A percentile compares a stretch with the other conserved stretches of the same genome.
These are phyloP conservation scores for Venturia carpophila DNA, from an alignment of 2,329 filamentous ascomycete genomes.

Conservation along the genomic window DNA sequence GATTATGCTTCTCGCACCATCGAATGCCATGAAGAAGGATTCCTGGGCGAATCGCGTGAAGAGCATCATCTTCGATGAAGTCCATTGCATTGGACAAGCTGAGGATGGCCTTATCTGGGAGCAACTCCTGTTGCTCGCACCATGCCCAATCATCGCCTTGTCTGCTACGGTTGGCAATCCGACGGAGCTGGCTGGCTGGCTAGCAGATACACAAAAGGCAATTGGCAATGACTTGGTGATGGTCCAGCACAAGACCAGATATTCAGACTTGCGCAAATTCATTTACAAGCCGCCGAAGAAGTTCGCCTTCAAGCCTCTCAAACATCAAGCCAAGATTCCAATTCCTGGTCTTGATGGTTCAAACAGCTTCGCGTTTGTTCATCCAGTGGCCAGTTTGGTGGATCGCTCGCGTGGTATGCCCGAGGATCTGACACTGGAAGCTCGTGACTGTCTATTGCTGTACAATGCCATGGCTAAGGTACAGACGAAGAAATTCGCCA, in stretches of 20 bases:
- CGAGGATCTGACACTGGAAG: conserved; percentile 60
- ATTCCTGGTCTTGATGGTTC: conserved; percentile 43
- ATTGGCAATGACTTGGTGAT: conserved; percentile 58
- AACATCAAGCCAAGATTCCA: conserved; percentile 27
- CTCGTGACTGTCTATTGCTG: conserved; percentile 59
- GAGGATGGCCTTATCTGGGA: conserved; percentile 75
- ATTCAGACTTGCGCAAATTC: conserved; percentile 73
- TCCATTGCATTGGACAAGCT: conserved; percentile 70
- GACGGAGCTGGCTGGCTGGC: conserved; percentile 60
- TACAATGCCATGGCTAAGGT: conserved; percentile 57
- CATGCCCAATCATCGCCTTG: conserved; percentile 70
- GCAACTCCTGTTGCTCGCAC: conserved; percentile 63
- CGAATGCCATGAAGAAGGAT: conserved; percentile 47
- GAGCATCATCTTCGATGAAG: conserved; percentile 75
- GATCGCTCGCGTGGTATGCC: conserved; percentile 55
- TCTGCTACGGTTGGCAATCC: conserved; percentile 76
- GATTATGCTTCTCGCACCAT: conserved; percentile 63
- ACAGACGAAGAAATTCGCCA: conserved; percentile 43
- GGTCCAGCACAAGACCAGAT: conserved; percentile 60
- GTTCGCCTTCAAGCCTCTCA: conserved; percentile 47
- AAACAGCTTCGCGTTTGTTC: conserved; percentile 51
- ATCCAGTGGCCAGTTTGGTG: conserved; percentile 57
- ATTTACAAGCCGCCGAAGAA: conserved; percentile 48
- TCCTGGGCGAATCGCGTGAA: conserved; percentile 61
- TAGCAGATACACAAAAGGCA: conserved; percentile 54